Conservation (phyloP, 1,284 basidiomycete species). For the Puccinia coronata region DNA sequence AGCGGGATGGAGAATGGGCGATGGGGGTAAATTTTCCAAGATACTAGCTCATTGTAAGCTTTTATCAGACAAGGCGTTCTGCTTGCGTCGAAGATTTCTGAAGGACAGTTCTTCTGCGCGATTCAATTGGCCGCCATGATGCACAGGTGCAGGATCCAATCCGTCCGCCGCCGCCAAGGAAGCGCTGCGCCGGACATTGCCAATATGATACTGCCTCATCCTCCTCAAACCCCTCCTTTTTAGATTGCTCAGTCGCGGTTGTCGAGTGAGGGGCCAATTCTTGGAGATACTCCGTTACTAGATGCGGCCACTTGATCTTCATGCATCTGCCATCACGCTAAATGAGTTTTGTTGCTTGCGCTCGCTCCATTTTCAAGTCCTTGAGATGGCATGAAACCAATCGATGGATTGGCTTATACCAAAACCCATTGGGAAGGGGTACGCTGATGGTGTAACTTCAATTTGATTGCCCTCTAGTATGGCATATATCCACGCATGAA, state of each 20-base stretch:
- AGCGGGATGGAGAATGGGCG: neutral
- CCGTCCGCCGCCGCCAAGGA: too few species aligned
- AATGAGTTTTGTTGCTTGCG: conserved; percentile 95
- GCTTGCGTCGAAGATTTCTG: neutral
- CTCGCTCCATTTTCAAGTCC: conserved; percentile 96
- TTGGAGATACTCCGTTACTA: neutral
- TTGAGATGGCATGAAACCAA: conserved; percentile 95
- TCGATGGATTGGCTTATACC: conserved; percentile 95
- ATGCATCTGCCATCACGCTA: conserved; percentile 94
- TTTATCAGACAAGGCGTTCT: neutral
- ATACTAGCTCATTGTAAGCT: conserved; percentile 4
- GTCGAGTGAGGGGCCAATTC: conserved; percentile 53
- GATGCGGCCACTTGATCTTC: conserved; percentile 64
- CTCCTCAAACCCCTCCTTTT: conserved; percentile 61
- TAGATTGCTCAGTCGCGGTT: conserved; percentile 62
- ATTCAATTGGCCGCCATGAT: neutral
- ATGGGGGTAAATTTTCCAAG: neutral
- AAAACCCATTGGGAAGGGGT: conserved; percentile 97
- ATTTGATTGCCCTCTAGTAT: conserved; percentile 85
- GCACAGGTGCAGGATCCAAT: too few species aligned
- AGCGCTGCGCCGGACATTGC: conserved; percentile 65
- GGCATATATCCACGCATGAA: neutral
- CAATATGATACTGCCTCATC: conserved; percentile 76
- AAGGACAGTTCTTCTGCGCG: neutral
- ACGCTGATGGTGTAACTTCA: conserved; percentile 95